Evolutionary conservation across 176 grass and related monocot genomes (phyloP), one percentile per base, ranked within the genome.

Genomic region (Aegilops sharonensis): DNA sequence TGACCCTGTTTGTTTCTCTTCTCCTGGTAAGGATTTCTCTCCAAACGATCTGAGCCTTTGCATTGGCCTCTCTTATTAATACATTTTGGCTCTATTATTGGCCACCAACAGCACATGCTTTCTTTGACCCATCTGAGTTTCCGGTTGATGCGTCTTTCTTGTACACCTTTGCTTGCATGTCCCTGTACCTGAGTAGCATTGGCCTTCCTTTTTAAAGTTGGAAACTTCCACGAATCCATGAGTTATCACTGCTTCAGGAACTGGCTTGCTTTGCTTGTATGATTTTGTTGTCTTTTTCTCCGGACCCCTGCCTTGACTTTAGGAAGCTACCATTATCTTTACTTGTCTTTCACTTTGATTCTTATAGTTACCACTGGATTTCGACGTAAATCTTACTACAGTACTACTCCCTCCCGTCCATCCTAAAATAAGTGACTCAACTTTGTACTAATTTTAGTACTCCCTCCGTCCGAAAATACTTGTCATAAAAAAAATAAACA

Each of bases 291-390:
- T 91, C 85, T 6, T 77, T 85, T 88, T 85, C 89, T 45, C 63
- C 20, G 89, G 81, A 85, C 85, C 85, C 85, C 78, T 88, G 86
- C 61, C 83, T 84, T 85, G 80, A 93, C 89, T 86, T 88, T 88
- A 84, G 68, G 89, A 88, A 86, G 83, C 89, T 82, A 37, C 75
- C 83, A 79, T 79, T 86, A 81, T 86, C 75, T 91, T 83, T 81
- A 64, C 82, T 78, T 80, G 64, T 67, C 83, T 69, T 85, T 81
- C 82, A 78, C 72, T 87, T 81, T 39, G 63, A 35, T 84, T 21
- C 15, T 57, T 50, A 25, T 83, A 42, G 45, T 83, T 68, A 68
- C 63, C 63, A 45, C 50, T 52, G 64, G 82, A 88, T 91, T 85
- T 79, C 23, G 68, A 88, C 69, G 17, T 81, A 77, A 81, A 81